Conservation (phyloP, 2,329 filamentous ascomycete genomes). For the Penicillium brasilianum region DNA sequence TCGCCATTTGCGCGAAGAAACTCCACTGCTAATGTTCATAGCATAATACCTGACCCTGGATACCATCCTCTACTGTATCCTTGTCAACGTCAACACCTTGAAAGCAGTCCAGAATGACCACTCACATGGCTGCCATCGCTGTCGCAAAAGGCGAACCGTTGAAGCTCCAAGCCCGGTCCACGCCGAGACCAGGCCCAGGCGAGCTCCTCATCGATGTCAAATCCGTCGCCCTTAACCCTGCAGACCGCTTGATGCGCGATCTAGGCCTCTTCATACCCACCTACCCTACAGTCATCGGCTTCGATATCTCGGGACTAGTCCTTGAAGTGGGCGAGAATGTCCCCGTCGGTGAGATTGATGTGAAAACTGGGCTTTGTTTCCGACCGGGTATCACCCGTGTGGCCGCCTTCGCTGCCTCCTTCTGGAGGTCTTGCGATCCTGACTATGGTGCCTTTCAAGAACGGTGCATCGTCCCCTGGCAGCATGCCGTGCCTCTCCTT, state of each 20-base stretch:
- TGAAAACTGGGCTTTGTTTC: conserved; percentile 23
- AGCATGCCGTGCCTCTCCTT: conserved; percentile 46
- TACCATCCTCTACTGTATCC: not conserved
- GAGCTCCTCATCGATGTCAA: conserved; percentile 57
- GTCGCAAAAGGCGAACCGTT: conserved; percentile 46
- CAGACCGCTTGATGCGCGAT: conserved; percentile 52
- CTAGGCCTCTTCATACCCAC: conserved; percentile 48
- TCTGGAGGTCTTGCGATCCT: conserved; percentile 52
- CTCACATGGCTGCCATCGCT: conserved; percentile 50
- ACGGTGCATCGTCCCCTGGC: conserved; percentile 49
- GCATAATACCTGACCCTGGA: not conserved
- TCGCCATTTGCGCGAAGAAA: not conserved
- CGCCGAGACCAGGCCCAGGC: conserved; percentile 52
- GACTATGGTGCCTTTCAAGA: conserved; percentile 57
- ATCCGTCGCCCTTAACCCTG: conserved; percentile 56
- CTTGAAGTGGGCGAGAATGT: conserved; percentile 50
- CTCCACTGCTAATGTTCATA: not conserved
- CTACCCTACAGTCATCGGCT: conserved; percentile 48
- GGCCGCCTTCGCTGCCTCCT: conserved; percentile 45
- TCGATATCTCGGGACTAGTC: conserved; percentile 53
- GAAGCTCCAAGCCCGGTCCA: conserved; percentile 45
- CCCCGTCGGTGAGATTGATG: conserved; percentile 23
- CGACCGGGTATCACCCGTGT: conserved; percentile 44
- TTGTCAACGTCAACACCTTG: not conserved
- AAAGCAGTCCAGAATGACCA: conserved; percentile 34